Conservation (phyloP, 2,329 filamentous ascomycete genomes). For the Aureobasidium melanogenum region DNA sequence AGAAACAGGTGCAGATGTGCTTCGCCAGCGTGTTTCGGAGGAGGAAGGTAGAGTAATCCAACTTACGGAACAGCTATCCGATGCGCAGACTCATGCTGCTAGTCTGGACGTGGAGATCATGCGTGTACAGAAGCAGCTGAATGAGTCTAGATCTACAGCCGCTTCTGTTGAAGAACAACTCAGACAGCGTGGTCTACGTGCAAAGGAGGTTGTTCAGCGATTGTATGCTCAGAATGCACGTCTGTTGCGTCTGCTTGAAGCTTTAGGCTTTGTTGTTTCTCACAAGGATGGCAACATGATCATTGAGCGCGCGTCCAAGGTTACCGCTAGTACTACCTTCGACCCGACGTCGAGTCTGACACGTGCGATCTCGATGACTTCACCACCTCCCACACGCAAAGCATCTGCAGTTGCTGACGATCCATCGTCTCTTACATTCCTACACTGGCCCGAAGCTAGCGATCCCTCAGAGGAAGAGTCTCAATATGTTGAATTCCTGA, state of each 20-base stretch:
- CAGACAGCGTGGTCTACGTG: conserved; percentile 60
- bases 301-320: conserved; percentile 61
- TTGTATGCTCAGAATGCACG: conserved; percentile 79
- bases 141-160: conserved; percentile 41
- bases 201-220: conserved; percentile 75
- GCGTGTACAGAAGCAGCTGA: conserved; percentile 57
- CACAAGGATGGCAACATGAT: conserved; percentile 60
- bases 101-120: conserved; percentile 68
- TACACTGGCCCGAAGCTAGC: conserved; percentile 73
- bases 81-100: conserved; percentile 66
- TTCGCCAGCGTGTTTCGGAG: conserved; percentile 66
- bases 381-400: conserved; percentile 47
- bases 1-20: conserved; percentile 70
- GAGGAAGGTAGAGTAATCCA: conserved; percentile 63
- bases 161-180: conserved; percentile 48
- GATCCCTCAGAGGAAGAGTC: conserved; percentile 58
- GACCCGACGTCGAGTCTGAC: conserved; percentile 34
- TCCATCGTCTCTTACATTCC: conserved; percentile 54
- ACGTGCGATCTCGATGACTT: conserved; percentile 49
- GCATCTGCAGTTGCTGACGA: conserved; percentile 29
- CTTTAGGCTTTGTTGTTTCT: conserved; percentile 73
- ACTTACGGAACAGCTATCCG: conserved; percentile 62
- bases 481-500: conserved; percentile 67
- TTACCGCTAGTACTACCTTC: conserved; percentile 39
- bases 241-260: conserved; percentile 72